A percentile compares a stretch with the other conserved stretches of the same genome.
These are phyloP conservation scores for Pythium sp. DNA, from an alignment of 352 stramenopile species.

Conservation along the genomic window DNA sequence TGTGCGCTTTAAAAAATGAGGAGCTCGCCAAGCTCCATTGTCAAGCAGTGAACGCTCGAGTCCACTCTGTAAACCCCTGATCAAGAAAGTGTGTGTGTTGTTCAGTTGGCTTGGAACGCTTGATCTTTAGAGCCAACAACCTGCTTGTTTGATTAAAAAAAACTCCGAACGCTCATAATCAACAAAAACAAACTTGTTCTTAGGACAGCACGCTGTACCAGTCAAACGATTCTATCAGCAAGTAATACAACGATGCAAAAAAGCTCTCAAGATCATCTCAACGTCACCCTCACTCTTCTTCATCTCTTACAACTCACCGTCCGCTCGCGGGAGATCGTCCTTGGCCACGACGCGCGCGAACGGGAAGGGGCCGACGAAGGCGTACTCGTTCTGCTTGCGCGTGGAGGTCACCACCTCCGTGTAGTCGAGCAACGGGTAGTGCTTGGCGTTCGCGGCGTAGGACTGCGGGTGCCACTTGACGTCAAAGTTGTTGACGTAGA, in stretches of 20 bases:
- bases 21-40: too few relatives aligned
- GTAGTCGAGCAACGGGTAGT: constrained; percentile 60
- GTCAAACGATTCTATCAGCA: not conserved
- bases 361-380: constrained; percentile 65
- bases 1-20: too few relatives aligned
- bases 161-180: not conserved
- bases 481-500: constrained; percentile 74
- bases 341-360: constrained; percentile 57
- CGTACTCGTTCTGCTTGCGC: constrained; percentile 59
- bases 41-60: too few relatives aligned
- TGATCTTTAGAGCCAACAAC: too few relatives aligned
- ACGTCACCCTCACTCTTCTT: not conserved
- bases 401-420: constrained; percentile 55
- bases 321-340: constrained; percentile 20
- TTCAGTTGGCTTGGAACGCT: too few relatives aligned
- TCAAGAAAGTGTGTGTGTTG: too few relatives aligned
- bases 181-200: not conserved
- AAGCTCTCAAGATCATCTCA: not conserved
- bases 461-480: constrained; percentile 68
- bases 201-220: not conserved
- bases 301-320: not conserved
- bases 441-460: constrained; percentile 47
- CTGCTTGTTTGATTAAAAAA: too few relatives aligned
- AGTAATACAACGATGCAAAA: not conserved
- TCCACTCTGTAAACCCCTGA: too few relatives aligned